These are phyloP conservation scores for Dicorynia guianensis DNA, from an alignment of 306 rosid species.

Conservation along the genomic window DNA sequence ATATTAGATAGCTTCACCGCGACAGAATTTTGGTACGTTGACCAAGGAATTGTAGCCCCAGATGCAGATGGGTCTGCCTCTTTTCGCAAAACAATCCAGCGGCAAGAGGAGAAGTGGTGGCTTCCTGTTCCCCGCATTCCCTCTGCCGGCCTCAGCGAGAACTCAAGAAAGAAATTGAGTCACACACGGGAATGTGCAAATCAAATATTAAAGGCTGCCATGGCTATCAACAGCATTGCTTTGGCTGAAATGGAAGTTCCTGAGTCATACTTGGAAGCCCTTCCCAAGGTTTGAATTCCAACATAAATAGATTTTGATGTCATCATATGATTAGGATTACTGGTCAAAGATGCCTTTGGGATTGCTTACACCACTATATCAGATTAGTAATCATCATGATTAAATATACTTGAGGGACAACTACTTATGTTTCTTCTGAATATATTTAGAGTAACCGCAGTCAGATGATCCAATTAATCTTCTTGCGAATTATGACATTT, in stretches of 20 bases:
- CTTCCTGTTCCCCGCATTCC: conserved; percentile 93
- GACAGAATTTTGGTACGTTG: conserved; percentile 94
- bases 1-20: conserved; percentile 70
- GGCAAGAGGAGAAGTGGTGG: conserved; percentile 99
- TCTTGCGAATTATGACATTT: conserved; percentile 19
- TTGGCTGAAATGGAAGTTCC: conserved; percentile 93
- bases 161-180: conserved; percentile 79
- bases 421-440: not conserved
- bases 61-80: conserved; percentile 85
- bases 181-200: conserved; percentile 79
- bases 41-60: conserved; percentile 82
- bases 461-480: not conserved
- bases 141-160: conserved; percentile 72
- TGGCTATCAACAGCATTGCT: conserved; percentile 82
- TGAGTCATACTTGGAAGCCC: conserved; percentile 79
- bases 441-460: not conserved
- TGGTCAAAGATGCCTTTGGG: not conserved
- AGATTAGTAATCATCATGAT: not conserved
- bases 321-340: conserved; percentile 12
- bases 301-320: not conserved
- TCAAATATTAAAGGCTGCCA: conserved; percentile 86
- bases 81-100: conserved; percentile 71
- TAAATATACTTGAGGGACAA: not conserved
- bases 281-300: conserved; percentile 69
- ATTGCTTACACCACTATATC: not conserved